Evolutionary conservation across 140 eudicot genomes (phyloP), one percentile per base, ranked within the genome.

Genomic region (Eryngium alpinum): DNA sequence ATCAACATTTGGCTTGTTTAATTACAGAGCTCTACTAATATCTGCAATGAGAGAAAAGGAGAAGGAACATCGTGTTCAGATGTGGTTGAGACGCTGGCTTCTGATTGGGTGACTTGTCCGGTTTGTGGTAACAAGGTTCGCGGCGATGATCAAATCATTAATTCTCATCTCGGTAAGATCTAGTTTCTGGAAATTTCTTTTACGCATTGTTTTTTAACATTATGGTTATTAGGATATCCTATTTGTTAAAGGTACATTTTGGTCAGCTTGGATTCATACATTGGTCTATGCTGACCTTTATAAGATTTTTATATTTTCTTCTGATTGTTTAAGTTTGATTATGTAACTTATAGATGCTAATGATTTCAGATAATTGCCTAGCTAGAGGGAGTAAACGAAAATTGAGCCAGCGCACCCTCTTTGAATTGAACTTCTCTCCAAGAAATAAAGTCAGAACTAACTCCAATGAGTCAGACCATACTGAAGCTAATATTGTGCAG

Each of bases 111-210:
- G 51, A 85, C 57, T 44, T 94, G 98, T 78, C 98, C 98, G 4
- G 96, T 94, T 72, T 94, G 97, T 69, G 92, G 89, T 25, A 81
- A 51, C 74, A 67, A 83, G 79, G 82, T 94, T 85, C 91, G 87
- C 11, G 91, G 90, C 9, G 91, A 85, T 79, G 88, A 92, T 78
- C 60, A 81, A 74, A 49, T 78, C 80, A 83, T 94, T 73, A 94
- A 94, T 84, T 92, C 97, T 78, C 98, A 94, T 87, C 72, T 94
- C 77, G 98, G 98, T 93, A 79, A n/a, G n/a, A n/a, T n/a, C n/a
- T n/a, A n/a, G n/a, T n/a, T n/a, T n/a, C n/a, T n/a, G n/a, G n/a
- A n/a, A n/a, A n/a, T n/a, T n/a, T n/a, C n/a, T n/a, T n/a, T n/a
- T n/a, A n/a, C n/a, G n/a, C n/a, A n/a, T n/a, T n/a, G n/a, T n/a